Percentiles rank a stretch among this genome's conserved stretches.
These are phyloP conservation scores for Adenanthera pavonina DNA, from an alignment of 306 rosid species.

Conservation along the genomic window DNA sequence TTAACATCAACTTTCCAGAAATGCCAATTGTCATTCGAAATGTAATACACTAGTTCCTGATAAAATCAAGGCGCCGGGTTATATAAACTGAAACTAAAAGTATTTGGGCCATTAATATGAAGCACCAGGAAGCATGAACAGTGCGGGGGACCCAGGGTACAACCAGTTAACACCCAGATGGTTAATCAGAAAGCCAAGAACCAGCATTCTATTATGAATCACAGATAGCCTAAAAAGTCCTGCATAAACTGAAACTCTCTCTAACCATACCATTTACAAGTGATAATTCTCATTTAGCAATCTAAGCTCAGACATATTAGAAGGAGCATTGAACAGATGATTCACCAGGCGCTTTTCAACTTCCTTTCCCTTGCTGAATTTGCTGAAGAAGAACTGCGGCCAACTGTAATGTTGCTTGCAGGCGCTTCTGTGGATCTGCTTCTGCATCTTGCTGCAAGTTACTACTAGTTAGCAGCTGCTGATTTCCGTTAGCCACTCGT, in stretches of 20 bases:
- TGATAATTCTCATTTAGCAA: slow-evolving; percentile 1
- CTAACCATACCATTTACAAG: slow-evolving; percentile 27
- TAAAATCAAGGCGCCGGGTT: too few relatives aligned
- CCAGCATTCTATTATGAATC: slow-evolving; percentile 24
- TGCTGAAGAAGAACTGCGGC: slow-evolving; percentile 97
- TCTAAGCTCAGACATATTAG: neutral
- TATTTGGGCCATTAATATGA: neutral
- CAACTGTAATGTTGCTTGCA: slow-evolving; percentile 91
- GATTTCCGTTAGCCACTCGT: slow-evolving; percentile 60
- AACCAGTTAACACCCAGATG: neutral
- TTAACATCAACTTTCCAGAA: too few relatives aligned
- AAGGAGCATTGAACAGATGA: slow-evolving; percentile 20
- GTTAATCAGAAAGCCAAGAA: neutral
- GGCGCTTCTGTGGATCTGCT: slow-evolving; percentile 82
- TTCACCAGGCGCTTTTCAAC: slow-evolving; percentile 41
- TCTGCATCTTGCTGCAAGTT: slow-evolving; percentile 61
- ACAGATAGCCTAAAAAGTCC: slow-evolving; percentile 21
- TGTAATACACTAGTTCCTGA: too few relatives aligned
- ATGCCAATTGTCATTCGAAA: too few relatives aligned
- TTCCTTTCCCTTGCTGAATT: slow-evolving; percentile 88
- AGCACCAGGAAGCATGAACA: neutral
- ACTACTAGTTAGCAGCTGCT: slow-evolving; percentile 46
- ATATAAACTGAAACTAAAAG: neutral
- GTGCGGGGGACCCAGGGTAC: neutral
- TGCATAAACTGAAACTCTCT: slow-evolving; percentile 25